Conservation (phyloP, 2,329 filamentous ascomycete species). For the Trichophyton verrucosum region DNA sequence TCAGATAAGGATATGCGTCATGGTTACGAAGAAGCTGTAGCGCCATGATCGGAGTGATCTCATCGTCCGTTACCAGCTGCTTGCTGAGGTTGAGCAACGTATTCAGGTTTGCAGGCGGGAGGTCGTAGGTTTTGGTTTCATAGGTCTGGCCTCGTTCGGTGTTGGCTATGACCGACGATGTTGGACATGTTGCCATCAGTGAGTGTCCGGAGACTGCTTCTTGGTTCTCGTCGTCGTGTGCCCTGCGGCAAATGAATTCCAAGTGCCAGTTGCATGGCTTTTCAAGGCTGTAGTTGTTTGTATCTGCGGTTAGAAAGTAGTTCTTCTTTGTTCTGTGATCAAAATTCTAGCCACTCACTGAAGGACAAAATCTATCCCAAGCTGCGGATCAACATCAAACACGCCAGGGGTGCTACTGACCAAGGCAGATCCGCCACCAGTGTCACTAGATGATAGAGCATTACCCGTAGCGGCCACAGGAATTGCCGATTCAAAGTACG, state of each 20-base stretch:
- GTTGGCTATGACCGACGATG: constrained; percentile 48
- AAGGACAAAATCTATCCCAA: constrained; percentile 37
- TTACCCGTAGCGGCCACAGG: not conserved
- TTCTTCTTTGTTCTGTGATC: not conserved
- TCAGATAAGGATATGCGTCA: constrained; percentile 55
- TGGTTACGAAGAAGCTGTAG: constrained; percentile 71
- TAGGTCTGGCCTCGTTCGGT: constrained; percentile 43
- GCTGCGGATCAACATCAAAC: constrained; percentile 35
- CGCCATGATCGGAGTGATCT: constrained; percentile 87
- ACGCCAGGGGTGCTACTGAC: constrained; percentile 24
- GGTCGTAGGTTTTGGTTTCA: constrained; percentile 64
- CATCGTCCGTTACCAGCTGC: constrained; percentile 66
- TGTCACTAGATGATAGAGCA: not conserved
- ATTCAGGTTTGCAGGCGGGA: constrained; percentile 61
- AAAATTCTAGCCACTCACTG: constrained; percentile 24
- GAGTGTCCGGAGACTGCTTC: constrained; percentile 70
- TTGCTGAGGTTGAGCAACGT: constrained; percentile 76
- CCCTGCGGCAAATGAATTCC: constrained; percentile 53
- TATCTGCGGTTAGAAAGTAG: not conserved
- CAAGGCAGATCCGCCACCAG: constrained; percentile 9
- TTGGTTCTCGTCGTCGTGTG: constrained; percentile 46
- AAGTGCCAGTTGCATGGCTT: constrained; percentile 87
- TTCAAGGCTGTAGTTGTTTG: constrained; percentile 43
- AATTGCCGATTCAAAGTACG: not conserved
- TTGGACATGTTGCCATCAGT: constrained; percentile 83